Conservation (phyloP, 2,329 filamentous ascomycete genomes). For the Elsinoe perseae region DNA sequence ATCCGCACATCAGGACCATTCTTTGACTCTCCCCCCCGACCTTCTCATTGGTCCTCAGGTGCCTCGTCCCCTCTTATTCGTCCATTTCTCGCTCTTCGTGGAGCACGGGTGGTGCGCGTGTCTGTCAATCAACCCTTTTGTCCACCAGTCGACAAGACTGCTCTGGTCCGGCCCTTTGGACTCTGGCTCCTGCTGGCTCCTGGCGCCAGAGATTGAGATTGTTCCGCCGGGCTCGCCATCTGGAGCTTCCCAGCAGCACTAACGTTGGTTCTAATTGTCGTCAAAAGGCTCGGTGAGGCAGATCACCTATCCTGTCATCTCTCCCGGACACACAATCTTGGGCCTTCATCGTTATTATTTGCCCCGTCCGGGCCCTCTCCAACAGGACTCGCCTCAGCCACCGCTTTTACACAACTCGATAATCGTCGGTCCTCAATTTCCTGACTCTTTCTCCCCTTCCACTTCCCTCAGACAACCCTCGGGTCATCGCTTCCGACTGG, state of each 20-base stretch:
- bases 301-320: slow-evolving; percentile 15
- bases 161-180: too few relatives aligned
- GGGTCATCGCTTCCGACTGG: slow-evolving; percentile 1
- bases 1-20: slow-evolving; percentile 15
- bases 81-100: slow-evolving; percentile 8
- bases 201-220: slow-evolving; percentile 13
- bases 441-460: slow-evolving; percentile 8
- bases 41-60: slow-evolving; percentile 3
- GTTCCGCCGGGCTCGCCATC: slow-evolving; percentile 13
- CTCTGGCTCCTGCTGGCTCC: slow-evolving; percentile 13
- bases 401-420: not conserved
- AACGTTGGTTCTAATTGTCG: slow-evolving; percentile 13
- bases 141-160: not conserved
- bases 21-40: not conserved
- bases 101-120: slow-evolving; percentile 11
- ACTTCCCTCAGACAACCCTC: not conserved
- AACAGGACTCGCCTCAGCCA: not conserved
- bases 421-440: not conserved
- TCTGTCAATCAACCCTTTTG: slow-evolving; percentile 15
- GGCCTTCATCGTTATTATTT: slow-evolving; percentile 2
- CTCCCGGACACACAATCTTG: not conserved
- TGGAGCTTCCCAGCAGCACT: slow-evolving; percentile 7
- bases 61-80: slow-evolving; percentile 1
- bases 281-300: slow-evolving; percentile 14
- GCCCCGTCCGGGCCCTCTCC: not conserved